Base-by-base conservation (phyloP, 2,329 filamentous ascomycete species). In the Fusarium globosum region DNA sequence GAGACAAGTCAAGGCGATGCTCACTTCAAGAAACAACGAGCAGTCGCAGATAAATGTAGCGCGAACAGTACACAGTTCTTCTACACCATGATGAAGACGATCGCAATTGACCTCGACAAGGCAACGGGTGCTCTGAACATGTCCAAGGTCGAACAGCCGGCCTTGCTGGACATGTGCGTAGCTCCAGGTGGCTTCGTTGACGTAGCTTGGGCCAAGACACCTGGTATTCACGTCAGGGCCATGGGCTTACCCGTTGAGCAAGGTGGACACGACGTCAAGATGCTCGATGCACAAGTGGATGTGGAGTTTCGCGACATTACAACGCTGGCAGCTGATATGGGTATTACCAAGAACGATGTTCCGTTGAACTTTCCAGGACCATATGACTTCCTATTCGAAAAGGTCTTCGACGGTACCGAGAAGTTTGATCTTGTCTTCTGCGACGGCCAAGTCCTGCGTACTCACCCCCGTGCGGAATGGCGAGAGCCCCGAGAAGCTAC, bases 101-200 rank as follows among this genome's bases (percentile, higher is more conserved):
- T 89, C 41, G 85, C 77, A 4, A 21, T 77, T 5, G 82, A 88
- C 55, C 75, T 89, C 28, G 72, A 88, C 13, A 14, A 41, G 1
- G 58, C 60, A 0, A 84, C 81, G 2, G 59, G 65, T 6, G 82
- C 79, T 20, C 79, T 86, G n/a, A 65, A 52, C 16, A 65, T 82
- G 20, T 26, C 5, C 9, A 6, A 36, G 16, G 11, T 46, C n/a
- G 26, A 21, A 9, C 33, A 53, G 4, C 60, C 56, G 7, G 52
- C 49, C 14, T 81, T 90, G 26, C 83, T 91, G 3, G 88, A 90
- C 70, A 81, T 89, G 68, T 89, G 88, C 76, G 85, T 87, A 81
- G 88, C 88, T 0, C 88, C 88, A 0, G 88, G 88, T 9, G 88
- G 85, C 3, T 90, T 88, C 70, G 77, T 86, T 6, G 68, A 73